Conservation (phyloP, 129 eudicot species). For the Oenanthe sinensis region DNA sequence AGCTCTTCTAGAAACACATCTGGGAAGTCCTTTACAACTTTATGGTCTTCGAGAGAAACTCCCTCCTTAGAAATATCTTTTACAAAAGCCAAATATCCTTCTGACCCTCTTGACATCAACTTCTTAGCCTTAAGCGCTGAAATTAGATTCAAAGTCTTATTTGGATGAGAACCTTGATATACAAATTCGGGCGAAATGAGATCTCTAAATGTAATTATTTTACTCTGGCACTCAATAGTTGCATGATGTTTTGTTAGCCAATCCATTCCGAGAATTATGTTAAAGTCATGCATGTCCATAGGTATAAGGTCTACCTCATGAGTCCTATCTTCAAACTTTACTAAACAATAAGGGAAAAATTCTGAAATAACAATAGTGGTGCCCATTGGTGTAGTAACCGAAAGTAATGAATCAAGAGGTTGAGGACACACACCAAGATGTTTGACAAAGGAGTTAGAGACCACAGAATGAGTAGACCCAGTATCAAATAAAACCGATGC, state of each 20-base stretch:
- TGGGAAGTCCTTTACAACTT: too few species aligned
- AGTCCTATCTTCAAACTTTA: background rate
- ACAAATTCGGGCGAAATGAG: background rate
- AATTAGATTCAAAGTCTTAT: background rate
- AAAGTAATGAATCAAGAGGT: background rate
- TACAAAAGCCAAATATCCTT: background rate
- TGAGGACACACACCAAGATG: background rate
- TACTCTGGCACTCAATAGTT: background rate
- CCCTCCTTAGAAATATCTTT: too few species aligned
- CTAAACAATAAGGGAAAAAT: background rate
- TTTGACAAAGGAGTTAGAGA: too few species aligned
- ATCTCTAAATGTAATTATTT: background rate
- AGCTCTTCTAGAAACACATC: too few species aligned
- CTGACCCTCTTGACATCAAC: background rate
- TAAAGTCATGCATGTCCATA: background rate
- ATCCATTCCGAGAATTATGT: background rate
- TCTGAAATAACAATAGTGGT: background rate
- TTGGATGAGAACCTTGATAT: constrained; percentile 1
- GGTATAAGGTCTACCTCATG: background rate
- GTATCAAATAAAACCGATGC: background rate
- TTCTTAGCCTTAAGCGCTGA: background rate
- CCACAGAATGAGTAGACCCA: background rate
- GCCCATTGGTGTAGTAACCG: background rate
- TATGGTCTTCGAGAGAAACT: too few species aligned
- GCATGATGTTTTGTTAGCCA: background rate